phyloP scores from a whole-genome alignment of 2,329 filamentous ascomycete species.

The Hypoxylon sp. region DNA sequence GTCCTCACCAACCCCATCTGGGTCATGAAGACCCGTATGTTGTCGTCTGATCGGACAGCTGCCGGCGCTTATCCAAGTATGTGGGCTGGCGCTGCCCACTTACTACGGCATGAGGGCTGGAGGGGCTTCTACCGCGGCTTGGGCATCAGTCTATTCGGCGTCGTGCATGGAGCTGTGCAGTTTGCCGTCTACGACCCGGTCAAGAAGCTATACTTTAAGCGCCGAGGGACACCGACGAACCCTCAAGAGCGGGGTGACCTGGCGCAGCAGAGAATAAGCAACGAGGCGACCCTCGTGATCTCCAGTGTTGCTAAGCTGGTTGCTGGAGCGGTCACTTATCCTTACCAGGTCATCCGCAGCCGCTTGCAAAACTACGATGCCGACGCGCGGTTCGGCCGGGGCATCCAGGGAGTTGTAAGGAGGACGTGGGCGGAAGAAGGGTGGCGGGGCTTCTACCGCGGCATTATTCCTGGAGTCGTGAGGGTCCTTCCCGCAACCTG shows the following conservation, averaged over 20 bases:
- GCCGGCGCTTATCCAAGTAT: conserved; percentile 87
- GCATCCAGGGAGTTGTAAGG: conserved; percentile 76
- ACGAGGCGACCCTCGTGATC: conserved; percentile 83
- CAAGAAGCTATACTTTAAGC: conserved; percentile 69
- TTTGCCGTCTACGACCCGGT: conserved; percentile 92
- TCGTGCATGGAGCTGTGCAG: conserved; percentile 93
- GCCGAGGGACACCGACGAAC: conserved; percentile 46
- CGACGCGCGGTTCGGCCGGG: conserved; percentile 78
- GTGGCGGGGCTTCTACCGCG: conserved; percentile 88
- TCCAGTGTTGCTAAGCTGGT: conserved; percentile 88
- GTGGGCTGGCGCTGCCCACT: conserved; percentile 75
- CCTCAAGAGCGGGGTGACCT: conserved; percentile 20
- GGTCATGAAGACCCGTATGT: conserved; percentile 98
- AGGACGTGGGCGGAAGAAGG: conserved; percentile 88
- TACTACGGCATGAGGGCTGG: conserved; percentile 80
- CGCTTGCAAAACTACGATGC: conserved; percentile 92
- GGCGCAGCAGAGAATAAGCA: conserved; percentile 66
- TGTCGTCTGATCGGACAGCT: conserved; percentile 82
- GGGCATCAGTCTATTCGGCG: conserved; percentile 84
- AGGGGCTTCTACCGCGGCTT: conserved; percentile 91
- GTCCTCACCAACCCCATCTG: conserved; percentile 94
- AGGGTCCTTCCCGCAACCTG: conserved; percentile 94
- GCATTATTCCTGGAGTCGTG: conserved; percentile 88
- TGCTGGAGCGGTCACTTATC: conserved; percentile 91
- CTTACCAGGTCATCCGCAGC: conserved; percentile 92